Percentiles rank a stretch among this genome's conserved stretches.
phyloP scores from a whole-genome alignment of 2,329 filamentous ascomycete species.

The Gnomoniopsis smithogilvyi region DNA sequence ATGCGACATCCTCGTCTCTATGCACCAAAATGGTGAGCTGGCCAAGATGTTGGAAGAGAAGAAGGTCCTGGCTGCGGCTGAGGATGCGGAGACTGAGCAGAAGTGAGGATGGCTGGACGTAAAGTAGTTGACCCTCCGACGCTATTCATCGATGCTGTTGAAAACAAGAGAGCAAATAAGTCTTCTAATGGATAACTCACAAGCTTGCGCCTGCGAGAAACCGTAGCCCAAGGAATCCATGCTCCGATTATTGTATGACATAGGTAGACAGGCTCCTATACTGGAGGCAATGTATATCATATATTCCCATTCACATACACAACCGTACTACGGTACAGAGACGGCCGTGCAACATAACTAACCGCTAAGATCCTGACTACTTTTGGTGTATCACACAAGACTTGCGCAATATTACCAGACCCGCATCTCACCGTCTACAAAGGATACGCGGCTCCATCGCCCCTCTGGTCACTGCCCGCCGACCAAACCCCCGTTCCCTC shows the following conservation, averaged over 20 bases:
- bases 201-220: no score
- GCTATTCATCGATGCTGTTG: not conserved
- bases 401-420: not conserved
- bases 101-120: constrained; percentile 26
- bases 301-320: constrained; percentile 1
- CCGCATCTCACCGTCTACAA: constrained; percentile 24
- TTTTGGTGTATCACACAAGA: not conserved
- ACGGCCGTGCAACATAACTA: not conserved
- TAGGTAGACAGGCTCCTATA: not conserved
- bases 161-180: not conserved
- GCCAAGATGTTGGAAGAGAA: constrained; percentile 92
- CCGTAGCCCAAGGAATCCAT: not conserved
- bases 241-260: not conserved
- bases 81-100: constrained; percentile 34
- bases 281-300: constrained; percentile 3
- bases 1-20: constrained; percentile 94
- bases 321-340: not conserved
- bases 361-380: no score
- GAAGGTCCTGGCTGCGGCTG: constrained; percentile 67
- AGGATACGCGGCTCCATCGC: constrained; percentile 71
- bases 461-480: constrained; percentile 82
- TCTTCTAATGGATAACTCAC: no score
- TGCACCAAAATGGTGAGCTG: constrained; percentile 95
- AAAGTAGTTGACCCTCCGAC: not conserved
- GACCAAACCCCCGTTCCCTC: constrained; percentile 76